phyloP scores from a whole-genome alignment of 2,329 filamentous ascomycete genomes.

The Rutstroemia sydowiana region DNA sequence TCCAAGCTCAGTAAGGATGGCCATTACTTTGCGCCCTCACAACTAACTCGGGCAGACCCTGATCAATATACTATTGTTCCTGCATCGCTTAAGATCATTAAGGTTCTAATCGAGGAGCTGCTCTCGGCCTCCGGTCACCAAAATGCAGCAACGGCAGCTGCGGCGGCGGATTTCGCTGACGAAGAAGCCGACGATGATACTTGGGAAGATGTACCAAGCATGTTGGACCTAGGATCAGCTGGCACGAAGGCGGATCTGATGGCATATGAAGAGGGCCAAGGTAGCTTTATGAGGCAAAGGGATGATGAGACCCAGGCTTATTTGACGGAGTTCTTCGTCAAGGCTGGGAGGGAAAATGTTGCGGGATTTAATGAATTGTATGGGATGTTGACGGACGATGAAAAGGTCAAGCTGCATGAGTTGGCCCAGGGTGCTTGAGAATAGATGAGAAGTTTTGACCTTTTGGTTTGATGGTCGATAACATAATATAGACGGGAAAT shows the following conservation, averaged over 20 bases:
- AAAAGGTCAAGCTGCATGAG: conserved; percentile 41
- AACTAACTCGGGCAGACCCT: conserved; percentile 50
- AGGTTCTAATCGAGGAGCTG: conserved; percentile 89
- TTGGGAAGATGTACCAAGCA: conserved; percentile 81
- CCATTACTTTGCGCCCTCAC: conserved; percentile 1
- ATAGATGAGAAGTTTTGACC: not conserved
- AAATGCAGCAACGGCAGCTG: conserved; percentile 51
- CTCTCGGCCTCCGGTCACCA: conserved; percentile 67
- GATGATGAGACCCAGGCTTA: conserved; percentile 90
- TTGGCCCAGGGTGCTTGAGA: conserved; percentile 23
- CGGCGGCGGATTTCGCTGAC: conserved; percentile 48
- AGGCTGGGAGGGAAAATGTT: conserved; percentile 29
- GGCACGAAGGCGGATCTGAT: conserved; percentile 70
- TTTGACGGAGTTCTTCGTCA: conserved; percentile 72
- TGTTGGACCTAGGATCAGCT: conserved; percentile 67
- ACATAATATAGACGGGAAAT: not conserved
- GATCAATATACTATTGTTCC: conserved; percentile 84
- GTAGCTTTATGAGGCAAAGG: conserved; percentile 51
- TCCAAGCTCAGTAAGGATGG: conserved; percentile 63
- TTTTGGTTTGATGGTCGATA: not conserved
- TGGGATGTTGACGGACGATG: conserved; percentile 31
- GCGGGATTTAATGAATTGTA: conserved; percentile 33
- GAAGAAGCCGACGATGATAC: conserved; percentile 71
- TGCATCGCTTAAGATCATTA: conserved; percentile 89
- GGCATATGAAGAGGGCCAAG: conserved; percentile 58